Evolutionary conservation across 192 early-diverging fungal species (phyloP), one percentile per base, ranked within the genome.

Genomic region (Dissophora globulifera): DNA sequence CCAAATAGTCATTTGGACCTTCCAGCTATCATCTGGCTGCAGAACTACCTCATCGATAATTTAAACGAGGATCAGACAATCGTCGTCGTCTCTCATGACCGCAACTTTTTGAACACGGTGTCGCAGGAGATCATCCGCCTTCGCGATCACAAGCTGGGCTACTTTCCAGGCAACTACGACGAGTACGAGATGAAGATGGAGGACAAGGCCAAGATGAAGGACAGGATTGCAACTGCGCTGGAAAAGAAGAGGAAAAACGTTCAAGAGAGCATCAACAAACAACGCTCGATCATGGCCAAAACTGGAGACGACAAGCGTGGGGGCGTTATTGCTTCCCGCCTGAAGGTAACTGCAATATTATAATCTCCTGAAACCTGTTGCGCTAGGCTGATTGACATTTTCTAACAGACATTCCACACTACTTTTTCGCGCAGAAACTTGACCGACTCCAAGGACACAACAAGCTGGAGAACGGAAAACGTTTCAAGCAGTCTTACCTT

Each of bases 11-110:
- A 93, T 71, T 83, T 97, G 69, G 96, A 98, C 67, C 76, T 98
- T 33, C 90, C 91, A 4, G 92, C 94, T n/a, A 94, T 93, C 35
- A 76, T 94, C n/a, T 98, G 95, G 95, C 85, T 98, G 7, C 91
- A 94, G 56, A 80, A 86, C 25, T 96, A 98, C 48, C 78, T 92
- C 7, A 79, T 93, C 15, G 69, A 85, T 20, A 68, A 79, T 15
- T 69, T 89, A 20, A 60, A 58, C 1, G 82, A 79, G 19, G 81
- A 87, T 62, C 84, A 86, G 29, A 94, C 93, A 2, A 78, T 97
- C 33, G 88, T 97, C 0, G 81, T 92, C 27, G 93, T 97, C n/a
- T 95, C 94, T 38, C 95, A 93, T 64, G 95, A 97, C 67, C 91
- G 93, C 50, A 84, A 86, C 54, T 96, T 97, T 48, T 84, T 97